Percentiles rank a stretch among this genome's conserved stretches.
These are phyloP conservation scores for Jacaranda copaia DNA, from an alignment of 257 asterid species.

Conservation along the genomic window DNA sequence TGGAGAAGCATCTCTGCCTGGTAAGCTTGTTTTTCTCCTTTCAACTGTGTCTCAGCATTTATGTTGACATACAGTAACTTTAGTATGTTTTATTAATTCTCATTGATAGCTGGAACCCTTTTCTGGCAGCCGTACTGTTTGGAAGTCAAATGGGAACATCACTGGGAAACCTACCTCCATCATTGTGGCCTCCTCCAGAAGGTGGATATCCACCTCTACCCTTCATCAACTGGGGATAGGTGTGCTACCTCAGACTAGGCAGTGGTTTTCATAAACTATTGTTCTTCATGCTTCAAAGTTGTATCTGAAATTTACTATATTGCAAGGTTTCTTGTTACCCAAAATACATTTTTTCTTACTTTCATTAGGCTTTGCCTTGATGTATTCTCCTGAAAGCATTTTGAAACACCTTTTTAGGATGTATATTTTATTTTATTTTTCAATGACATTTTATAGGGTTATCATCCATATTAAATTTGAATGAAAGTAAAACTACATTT, in stretches of 20 bases:
- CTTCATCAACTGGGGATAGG: conserved; percentile 91
- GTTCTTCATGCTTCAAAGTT: not conserved
- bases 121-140: conserved; percentile 50
- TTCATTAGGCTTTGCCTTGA: not conserved
- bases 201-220: conserved; percentile 84
- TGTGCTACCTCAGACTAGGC: conserved; percentile 15
- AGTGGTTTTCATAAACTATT: not conserved
- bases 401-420: not conserved
- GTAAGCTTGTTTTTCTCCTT: conserved; percentile 35
- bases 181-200: conserved; percentile 91
- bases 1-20: conserved; percentile 50
- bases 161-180: conserved; percentile 79
- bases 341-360: not conserved
- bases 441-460: not conserved
- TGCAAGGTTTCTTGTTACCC: conserved; percentile 16
- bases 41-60: not conserved
- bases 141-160: conserved; percentile 66
- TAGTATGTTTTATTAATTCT: not conserved
- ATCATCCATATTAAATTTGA: too few species aligned
- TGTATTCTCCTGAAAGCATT: conserved; percentile 18
- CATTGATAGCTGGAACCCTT: conserved; percentile 28
- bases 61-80: not conserved
- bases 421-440: not conserved
- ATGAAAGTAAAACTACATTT: too few species aligned
- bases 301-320: conserved; percentile 28